Base-by-base conservation (phyloP, 352 stramenopile genomes). In the Pythium sukuiense region DNA sequence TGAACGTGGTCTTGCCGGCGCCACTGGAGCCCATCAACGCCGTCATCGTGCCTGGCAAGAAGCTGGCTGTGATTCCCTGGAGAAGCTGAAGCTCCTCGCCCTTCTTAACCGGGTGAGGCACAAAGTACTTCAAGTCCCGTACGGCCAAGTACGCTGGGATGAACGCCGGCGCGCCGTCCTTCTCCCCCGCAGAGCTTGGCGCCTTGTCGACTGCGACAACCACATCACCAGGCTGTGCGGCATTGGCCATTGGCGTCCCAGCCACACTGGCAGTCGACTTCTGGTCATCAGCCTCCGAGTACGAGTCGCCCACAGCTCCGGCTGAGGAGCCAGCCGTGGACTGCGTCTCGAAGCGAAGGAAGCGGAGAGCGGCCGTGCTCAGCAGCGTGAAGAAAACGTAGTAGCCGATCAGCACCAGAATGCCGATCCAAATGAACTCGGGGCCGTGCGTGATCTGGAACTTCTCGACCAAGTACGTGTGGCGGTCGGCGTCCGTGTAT, bases 1-100 rank as follows among this genome's bases (percentile, higher is more conserved):
- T 88, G 11, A 98, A 76, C 2, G 92, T 98, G 6, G 91, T 97
- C 73, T 98, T 97, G 3, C 90, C 88, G 26, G 85, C 79, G 41
- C 83, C 81, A 30, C 48, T 70, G 0, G 71, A 67, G 27, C 80
- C 80, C 70, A 87, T 85, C 13, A 89, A 45, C 5, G 79, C 79
- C 6, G 71, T 77, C 49, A 88, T 79, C 9, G 26, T 63, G 13
- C 79, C 79, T 0, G 76, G 79, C 1, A 8, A 12, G 6, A 70
- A 69, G 41, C 63, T 52, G 7, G 68, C 79, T 6, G 61, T 69
- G 53, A 89, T 69, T 8, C 63, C 55, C 0, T 64, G 26, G 0
- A 89, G 70, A 6, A 88, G 43, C 18, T 75, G 61, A 1, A 67
- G 45, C 16, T 70, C 20, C 39, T 65, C 57, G 6, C 55, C 43